A percentile compares a stretch with the other conserved stretches of the same genome.
These are phyloP conservation scores for Blepharisma undulans DNA, from an alignment of 169 alveolate species.

Conservation along the genomic window DNA sequence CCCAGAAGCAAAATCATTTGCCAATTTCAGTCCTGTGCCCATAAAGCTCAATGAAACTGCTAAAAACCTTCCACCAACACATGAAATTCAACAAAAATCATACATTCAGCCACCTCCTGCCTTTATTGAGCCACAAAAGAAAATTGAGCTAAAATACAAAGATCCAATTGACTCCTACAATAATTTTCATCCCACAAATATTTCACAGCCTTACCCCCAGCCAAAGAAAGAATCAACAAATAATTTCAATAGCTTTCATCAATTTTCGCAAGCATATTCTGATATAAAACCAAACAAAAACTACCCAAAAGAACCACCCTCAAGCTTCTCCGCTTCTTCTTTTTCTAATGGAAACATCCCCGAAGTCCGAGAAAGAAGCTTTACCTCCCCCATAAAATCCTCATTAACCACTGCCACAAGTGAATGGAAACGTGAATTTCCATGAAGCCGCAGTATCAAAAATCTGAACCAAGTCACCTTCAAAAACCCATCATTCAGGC, in stretches of 20 bases:
- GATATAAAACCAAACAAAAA: neutral
- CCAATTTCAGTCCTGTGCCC: neutral
- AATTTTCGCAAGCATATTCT: neutral
- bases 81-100: neutral
- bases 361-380: neutral
- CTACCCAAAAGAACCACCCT: neutral
- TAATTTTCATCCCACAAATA: neutral
- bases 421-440: neutral
- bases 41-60: neutral
- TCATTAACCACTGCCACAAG: neutral
- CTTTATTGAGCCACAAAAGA: neutral
- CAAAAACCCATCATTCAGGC: slow-evolving; percentile 69
- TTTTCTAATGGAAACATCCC: neutral
- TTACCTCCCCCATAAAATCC: slow-evolving; percentile 1
- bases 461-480: slow-evolving; percentile 45
- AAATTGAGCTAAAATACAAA: neutral
- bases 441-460: neutral
- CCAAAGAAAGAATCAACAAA: neutral
- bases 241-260: neutral
- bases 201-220: neutral
- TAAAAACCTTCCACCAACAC: neutral
- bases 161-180: neutral
- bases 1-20: neutral
- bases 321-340: neutral
- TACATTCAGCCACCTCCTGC: neutral